Percentiles rank a stretch among this genome's conserved stretches.
Evolutionary conservation across 768 basidiomycete species (phyloP).

Genomic region (Ramaria sp.): DNA sequence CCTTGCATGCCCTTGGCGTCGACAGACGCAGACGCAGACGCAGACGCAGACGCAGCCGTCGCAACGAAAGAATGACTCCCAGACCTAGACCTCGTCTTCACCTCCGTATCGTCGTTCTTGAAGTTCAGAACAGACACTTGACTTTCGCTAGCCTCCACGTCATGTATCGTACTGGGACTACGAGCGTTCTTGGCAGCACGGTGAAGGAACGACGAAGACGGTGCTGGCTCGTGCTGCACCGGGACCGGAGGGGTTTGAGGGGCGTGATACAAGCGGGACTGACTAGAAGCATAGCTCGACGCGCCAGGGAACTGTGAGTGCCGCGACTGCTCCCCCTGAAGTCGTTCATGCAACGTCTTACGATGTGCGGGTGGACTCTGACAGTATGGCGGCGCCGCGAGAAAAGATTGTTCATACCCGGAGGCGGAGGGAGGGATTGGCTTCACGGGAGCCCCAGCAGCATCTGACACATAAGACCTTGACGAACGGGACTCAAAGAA

Average conservation of each 20-base stretch:
- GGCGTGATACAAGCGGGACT: too few relatives aligned
- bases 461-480: neutral
- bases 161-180: neutral
- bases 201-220: neutral
- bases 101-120: neutral
- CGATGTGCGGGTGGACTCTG: neutral
- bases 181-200: neutral
- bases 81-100: neutral
- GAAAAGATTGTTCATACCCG: neutral
- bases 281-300: neutral
- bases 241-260: neutral
- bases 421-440: neutral
- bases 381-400: neutral
- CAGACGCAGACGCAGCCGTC: too few relatives aligned
- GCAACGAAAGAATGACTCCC: neutral
- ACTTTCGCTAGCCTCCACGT: neutral
- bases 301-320: neutral
- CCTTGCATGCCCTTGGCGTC: conserved; percentile 8
- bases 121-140: neutral
- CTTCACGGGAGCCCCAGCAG: neutral
- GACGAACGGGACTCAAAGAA: neutral
- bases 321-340: neutral
- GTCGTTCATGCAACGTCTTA: neutral
- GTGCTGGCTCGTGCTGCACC: neutral
- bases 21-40: too few relatives aligned